Evolutionary conservation across 1,139 yeast genomes (phyloP).

Genomic region (Sugiyamaella japonica): DNA sequence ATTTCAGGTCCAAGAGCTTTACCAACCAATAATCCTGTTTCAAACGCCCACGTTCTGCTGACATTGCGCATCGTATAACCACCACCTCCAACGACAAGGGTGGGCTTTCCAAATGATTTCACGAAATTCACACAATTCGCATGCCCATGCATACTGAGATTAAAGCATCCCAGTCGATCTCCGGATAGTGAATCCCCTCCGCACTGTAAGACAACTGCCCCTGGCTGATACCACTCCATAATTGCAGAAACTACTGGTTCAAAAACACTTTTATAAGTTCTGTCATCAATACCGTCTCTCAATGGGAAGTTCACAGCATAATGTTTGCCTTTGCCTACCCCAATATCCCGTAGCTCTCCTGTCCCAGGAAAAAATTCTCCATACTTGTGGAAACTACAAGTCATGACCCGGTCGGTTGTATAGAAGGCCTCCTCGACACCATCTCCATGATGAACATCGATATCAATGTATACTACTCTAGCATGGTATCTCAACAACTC

Average conservation of each 20-base stretch:
- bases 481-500: constrained; percentile 90
- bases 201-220: constrained; percentile 77
- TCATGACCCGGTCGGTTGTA: constrained; percentile 95
- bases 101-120: constrained; percentile 82
- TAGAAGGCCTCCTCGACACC: constrained; percentile 98
- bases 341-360: constrained; percentile 84
- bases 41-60: constrained; percentile 94
- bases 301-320: constrained; percentile 87
- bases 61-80: constrained; percentile 98
- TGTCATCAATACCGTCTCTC: constrained; percentile 91
- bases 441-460: constrained; percentile 97
- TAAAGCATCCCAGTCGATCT: constrained; percentile 89
- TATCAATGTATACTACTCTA: constrained; percentile 91
- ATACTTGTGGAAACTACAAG: constrained; percentile 94
- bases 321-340: constrained; percentile 86
- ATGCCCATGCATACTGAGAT: constrained; percentile 88
- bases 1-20: constrained; percentile 76
- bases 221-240: constrained; percentile 92
- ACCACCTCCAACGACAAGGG: constrained; percentile 95
- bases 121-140: constrained; percentile 93
- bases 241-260: constrained; percentile 81
- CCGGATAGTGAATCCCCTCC: constrained; percentile 95
- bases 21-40: constrained; percentile 84
- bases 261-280: constrained; percentile 79
- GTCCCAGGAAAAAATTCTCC: constrained; percentile 98